phyloP scores from a whole-genome alignment of 177 flowering plant species.

The Telopea speciosissima region DNA sequence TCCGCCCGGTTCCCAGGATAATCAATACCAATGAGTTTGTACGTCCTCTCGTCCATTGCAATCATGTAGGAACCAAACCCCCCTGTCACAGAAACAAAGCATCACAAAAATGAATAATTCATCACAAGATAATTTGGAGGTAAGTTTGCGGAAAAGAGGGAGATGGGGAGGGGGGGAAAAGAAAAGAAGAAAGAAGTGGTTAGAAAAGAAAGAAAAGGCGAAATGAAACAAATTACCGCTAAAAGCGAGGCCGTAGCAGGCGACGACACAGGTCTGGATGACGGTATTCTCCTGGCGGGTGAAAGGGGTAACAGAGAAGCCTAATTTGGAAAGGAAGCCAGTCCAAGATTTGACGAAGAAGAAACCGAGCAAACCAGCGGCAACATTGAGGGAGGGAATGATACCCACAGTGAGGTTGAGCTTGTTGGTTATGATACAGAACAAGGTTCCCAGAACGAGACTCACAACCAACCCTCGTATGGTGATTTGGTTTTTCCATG shows the following conservation, averaged over 20 bases:
- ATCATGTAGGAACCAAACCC: constrained; percentile 89
- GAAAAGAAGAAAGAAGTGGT: not conserved
- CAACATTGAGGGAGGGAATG: constrained; percentile 83
- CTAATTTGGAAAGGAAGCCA: constrained; percentile 40
- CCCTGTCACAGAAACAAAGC: constrained; percentile 35
- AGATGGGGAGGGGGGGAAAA: not conserved
- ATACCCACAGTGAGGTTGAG: constrained; percentile 86
- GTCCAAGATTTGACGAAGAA: constrained; percentile 82
- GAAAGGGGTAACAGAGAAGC: constrained; percentile 49
- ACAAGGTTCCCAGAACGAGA: constrained; percentile 55
- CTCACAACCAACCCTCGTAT: constrained; percentile 65
- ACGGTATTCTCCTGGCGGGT: constrained; percentile 90
- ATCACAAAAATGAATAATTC: not conserved
- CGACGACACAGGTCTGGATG: constrained; percentile 91
- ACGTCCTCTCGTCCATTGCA: constrained; percentile 85
- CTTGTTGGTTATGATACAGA: constrained; percentile 85
- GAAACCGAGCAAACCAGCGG: constrained; percentile 82
- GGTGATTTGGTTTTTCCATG: constrained; percentile 84
- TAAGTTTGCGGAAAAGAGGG: not conserved
- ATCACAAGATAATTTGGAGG: not conserved
- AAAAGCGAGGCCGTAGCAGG: constrained; percentile 85
- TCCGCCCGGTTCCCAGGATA: constrained; percentile 83
- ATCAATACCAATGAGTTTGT: constrained; percentile 69
- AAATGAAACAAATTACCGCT: constrained; percentile 41
- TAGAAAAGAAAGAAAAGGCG: not conserved